phyloP scores from a whole-genome alignment of 805 yeast genomes.

The Yamadazyma ubonensis region DNA sequence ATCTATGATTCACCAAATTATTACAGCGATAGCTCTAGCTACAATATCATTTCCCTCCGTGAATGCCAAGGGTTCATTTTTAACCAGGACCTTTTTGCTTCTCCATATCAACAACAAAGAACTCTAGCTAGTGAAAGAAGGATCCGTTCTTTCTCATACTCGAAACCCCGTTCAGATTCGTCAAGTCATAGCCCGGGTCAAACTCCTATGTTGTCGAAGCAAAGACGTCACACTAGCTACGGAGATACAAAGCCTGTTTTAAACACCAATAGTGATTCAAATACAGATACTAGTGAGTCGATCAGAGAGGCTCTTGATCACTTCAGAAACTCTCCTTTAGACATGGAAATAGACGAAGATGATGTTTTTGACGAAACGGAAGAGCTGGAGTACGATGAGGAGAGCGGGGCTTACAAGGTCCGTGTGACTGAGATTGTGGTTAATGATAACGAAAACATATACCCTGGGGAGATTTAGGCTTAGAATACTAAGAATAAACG shows the following conservation, averaged over 20 bases:
- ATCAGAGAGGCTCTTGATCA: conserved; percentile 11
- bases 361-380: conserved; percentile 16
- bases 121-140: conserved; percentile 33
- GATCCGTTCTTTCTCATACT: too few species aligned
- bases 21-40: conserved; percentile 25
- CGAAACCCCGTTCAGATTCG: conserved; percentile 14
- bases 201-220: too few species aligned
- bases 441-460: conserved; percentile 29
- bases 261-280: conserved; percentile 17
- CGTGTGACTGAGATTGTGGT: conserved; percentile 43
- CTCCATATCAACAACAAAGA: conserved; percentile 60
- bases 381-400: conserved; percentile 13
- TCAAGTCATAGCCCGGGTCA: not conserved
- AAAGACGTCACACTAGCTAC: conserved; percentile 13
- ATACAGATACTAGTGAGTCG: conserved; percentile 14
- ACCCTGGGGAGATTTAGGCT: conserved; percentile 1
- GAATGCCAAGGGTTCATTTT: conserved; percentile 75
- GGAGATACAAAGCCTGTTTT: conserved; percentile 9
- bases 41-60: conserved; percentile 44
- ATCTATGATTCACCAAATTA: conserved; percentile 49
- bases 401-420: conserved; percentile 30
- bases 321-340: conserved; percentile 14
- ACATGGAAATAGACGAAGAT: conserved; percentile 10
- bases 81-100: conserved; percentile 75
- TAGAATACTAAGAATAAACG: not conserved